Percentiles rank a stretch among this genome's conserved stretches.
Evolutionary conservation across 345 rosid genomes (phyloP).

Genomic region (Luvunga scandens): DNA sequence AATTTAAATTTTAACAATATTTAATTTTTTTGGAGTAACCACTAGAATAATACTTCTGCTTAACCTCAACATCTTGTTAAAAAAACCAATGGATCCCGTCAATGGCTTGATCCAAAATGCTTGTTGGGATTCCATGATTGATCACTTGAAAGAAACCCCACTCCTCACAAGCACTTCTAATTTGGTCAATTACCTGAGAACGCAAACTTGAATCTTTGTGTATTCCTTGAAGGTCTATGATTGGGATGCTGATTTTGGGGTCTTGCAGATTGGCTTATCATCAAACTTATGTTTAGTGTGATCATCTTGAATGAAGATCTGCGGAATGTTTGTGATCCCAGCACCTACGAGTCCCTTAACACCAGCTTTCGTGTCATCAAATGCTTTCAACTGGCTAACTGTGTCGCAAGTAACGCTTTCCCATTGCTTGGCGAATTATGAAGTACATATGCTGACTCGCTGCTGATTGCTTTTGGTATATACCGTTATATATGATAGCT

Average conservation of each 20-base stretch:
- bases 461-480: no score
- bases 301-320: background rate
- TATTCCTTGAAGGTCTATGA: conserved; percentile 11
- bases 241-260: background rate
- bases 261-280: background rate
- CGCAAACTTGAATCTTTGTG: background rate
- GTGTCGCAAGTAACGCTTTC: background rate
- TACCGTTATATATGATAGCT: no score
- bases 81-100: conserved; percentile 11
- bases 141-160: conserved; percentile 27
- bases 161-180: background rate
- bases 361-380: background rate
- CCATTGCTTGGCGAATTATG: background rate
- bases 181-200: background rate
- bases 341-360: background rate
- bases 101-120: conserved; percentile 15
- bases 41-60: conserved; percentile 9
- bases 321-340: background rate
- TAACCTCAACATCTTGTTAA: conserved; percentile 8
- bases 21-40: background rate
- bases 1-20: background rate
- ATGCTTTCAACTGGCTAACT: background rate
- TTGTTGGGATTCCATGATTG: conserved; percentile 17
- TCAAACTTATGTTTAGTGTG: background rate
- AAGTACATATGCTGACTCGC: no score